These are phyloP conservation scores for Ricinus communis DNA, from an alignment of 345 rosid species.

Conservation along the genomic window DNA sequence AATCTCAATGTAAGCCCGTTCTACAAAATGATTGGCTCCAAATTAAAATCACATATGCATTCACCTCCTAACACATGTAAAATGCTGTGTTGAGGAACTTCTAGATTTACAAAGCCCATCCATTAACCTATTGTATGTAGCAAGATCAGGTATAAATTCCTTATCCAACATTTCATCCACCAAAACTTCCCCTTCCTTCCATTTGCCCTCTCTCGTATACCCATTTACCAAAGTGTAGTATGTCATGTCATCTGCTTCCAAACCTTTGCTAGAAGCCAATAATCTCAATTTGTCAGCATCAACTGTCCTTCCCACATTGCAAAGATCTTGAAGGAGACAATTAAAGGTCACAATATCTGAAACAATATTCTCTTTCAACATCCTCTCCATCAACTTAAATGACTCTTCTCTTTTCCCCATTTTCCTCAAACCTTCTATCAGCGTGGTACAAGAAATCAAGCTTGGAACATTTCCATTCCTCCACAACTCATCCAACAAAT, in stretches of 20 bases:
- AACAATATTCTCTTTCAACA: constrained; percentile 53
- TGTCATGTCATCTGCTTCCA: constrained; percentile 52
- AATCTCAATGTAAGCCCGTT: background rate
- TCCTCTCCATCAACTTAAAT: constrained; percentile 53
- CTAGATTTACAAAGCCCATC: constrained; percentile 41
- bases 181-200: constrained; percentile 59
- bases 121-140: constrained; percentile 67
- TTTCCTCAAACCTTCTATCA: constrained; percentile 77
- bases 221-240: constrained; percentile 65
- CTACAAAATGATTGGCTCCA: background rate
- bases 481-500: constrained; percentile 63
- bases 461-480: constrained; percentile 55
- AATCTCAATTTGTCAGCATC: constrained; percentile 66
- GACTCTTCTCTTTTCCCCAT: constrained; percentile 50
- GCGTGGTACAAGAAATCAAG: constrained; percentile 67
- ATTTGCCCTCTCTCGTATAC: constrained; percentile 49
- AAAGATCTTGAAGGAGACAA: constrained; percentile 71
- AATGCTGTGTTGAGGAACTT: constrained; percentile 13
- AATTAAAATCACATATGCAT: background rate
- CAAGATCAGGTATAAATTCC: constrained; percentile 67
- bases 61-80: background rate
- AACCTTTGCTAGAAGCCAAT: constrained; percentile 62
- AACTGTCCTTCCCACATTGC: constrained; percentile 46
- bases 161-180: constrained; percentile 86
- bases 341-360: constrained; percentile 80